Evolutionary conservation across 495 filamentous ascomycete species (phyloP).

Genomic region (Aspergillus olivimuriae): DNA sequence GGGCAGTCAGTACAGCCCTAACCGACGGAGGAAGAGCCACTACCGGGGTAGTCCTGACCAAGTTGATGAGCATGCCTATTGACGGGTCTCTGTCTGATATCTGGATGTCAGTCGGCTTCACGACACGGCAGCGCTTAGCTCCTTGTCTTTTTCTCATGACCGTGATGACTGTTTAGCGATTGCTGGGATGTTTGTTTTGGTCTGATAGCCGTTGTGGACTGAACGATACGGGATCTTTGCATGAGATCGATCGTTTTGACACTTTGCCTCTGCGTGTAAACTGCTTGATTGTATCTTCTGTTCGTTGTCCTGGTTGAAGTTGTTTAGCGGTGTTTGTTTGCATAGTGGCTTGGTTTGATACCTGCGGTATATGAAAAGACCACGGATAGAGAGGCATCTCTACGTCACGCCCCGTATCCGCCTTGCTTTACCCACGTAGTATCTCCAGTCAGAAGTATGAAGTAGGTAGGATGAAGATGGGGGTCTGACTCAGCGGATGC

Average conservation of each 20-base stretch:
- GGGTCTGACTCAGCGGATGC: neutral
- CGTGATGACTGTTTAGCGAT: neutral
- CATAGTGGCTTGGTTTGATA: too few species aligned
- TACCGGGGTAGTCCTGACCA: slow-evolving; percentile 46
- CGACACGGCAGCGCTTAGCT: slow-evolving; percentile 7
- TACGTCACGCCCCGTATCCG: too few species aligned
- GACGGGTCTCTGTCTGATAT: slow-evolving; percentile 3
- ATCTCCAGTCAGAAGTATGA: too few species aligned
- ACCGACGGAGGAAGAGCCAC: slow-evolving; percentile 36
- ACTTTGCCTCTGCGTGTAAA: too few species aligned
- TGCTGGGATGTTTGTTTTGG: neutral
- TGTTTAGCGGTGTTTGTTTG: too few species aligned
- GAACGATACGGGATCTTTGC: too few species aligned
- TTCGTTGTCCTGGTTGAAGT: too few species aligned
- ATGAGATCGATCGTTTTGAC: too few species aligned
- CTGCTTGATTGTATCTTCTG: too few species aligned
- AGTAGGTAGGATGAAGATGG: neutral
- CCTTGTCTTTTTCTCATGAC: neutral
- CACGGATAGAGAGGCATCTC: too few species aligned
- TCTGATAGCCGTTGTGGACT: neutral
- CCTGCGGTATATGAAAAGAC: too few species aligned
- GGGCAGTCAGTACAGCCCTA: slow-evolving; percentile 40
- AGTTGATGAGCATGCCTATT: slow-evolving; percentile 36
- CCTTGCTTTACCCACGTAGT: too few species aligned
- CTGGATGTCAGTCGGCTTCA: slow-evolving; percentile 6